Base-by-base conservation (phyloP, 148 eudicot genomes). In the Rhododendron williamsianum region DNA sequence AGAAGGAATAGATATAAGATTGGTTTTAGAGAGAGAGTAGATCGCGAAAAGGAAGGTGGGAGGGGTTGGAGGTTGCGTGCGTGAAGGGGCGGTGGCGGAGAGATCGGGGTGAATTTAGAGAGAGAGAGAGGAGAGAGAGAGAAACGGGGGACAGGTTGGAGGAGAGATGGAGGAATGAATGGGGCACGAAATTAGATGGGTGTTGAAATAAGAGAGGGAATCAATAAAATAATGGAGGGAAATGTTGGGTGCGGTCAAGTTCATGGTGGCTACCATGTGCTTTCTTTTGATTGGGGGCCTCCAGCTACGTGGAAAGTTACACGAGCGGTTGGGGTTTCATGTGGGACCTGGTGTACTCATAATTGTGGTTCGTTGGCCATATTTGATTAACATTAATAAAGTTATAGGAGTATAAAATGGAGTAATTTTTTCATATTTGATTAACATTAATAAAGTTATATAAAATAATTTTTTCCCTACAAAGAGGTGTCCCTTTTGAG, bases 161-260 rank as follows among this genome's bases (percentile, higher is more conserved):
- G 19, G 25, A 41, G 15, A 27, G 45, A 0, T 4, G 41, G 77
- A 36, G 6, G 81, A n/a, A 78, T 21, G 74, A 9, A 82, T 36
- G 84, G 84, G 84, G 84, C 76, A 82, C 84, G 84, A 38, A 82
- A 82, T 38, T 63, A 15, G 74, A 82, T 82, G 84, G 41, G 43
- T 4, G 46, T 54, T 51, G 19, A 52, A 52, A 52, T 52, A 81
- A 35, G 35, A 18, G 58, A 58, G 36, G 48, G 67, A 35, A 18
- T 4, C 36, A 8, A 81, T 18, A 35, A 9, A 60, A 81, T 6
- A n/a, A 19, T 18, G 71, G 27, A 1, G 19, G 35, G 35, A 19
- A 35, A n/a, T 27, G 38, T 58, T 19, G 12, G 0, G n/a, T 21
- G 72, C 12, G 41, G 65, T 30, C 67, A 18, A 16, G 43, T 80